These are phyloP conservation scores for Lachancea dasiensis DNA, from an alignment of 805 yeast species.

Conservation along the genomic window DNA sequence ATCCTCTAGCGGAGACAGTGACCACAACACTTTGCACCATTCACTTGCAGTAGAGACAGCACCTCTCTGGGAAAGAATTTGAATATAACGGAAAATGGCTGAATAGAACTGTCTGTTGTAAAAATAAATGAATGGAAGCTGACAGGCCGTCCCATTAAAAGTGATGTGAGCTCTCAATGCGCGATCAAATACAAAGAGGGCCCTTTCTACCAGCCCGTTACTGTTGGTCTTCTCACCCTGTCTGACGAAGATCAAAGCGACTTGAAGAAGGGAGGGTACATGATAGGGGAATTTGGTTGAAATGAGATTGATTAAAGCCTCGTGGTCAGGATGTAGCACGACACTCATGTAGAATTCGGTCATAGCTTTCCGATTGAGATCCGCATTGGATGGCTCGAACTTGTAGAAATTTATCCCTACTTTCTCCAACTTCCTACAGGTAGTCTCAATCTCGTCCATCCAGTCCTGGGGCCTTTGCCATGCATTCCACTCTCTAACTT, in stretches of 20 bases:
- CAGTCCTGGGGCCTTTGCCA: slow-evolving; percentile 40
- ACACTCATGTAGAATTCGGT: slow-evolving; percentile 57
- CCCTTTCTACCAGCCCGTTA: slow-evolving; percentile 69
- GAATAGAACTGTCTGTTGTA: slow-evolving; percentile 74
- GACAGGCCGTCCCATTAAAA: slow-evolving; percentile 47
- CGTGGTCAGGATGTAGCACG: slow-evolving; percentile 73
- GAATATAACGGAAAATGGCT: slow-evolving; percentile 65
- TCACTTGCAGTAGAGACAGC: slow-evolving; percentile 71
- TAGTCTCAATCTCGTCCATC: slow-evolving; percentile 44
- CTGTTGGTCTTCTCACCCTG: slow-evolving; percentile 69
- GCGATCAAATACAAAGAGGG: slow-evolving; percentile 74
- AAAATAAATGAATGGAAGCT: slow-evolving; percentile 71
- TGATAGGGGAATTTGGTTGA: slow-evolving; percentile 65
- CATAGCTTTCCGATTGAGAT: slow-evolving; percentile 32
- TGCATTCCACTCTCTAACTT: slow-evolving; percentile 35
- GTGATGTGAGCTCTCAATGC: slow-evolving; percentile 56
- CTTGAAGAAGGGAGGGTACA: slow-evolving; percentile 71
- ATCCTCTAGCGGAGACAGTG: slow-evolving; percentile 71
- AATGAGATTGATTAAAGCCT: slow-evolving; percentile 50
- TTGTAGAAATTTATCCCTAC: slow-evolving; percentile 54
- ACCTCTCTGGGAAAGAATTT: slow-evolving; percentile 67
- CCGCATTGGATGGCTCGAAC: slow-evolving; percentile 38
- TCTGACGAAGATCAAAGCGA: slow-evolving; percentile 63
- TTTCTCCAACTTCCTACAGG: slow-evolving; percentile 31
- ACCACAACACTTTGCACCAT: slow-evolving; percentile 63